Evolutionary conservation across 768 basidiomycete genomes (phyloP), one percentile per base, ranked within the genome.

Genomic region (Phylloporus arenicola): DNA sequence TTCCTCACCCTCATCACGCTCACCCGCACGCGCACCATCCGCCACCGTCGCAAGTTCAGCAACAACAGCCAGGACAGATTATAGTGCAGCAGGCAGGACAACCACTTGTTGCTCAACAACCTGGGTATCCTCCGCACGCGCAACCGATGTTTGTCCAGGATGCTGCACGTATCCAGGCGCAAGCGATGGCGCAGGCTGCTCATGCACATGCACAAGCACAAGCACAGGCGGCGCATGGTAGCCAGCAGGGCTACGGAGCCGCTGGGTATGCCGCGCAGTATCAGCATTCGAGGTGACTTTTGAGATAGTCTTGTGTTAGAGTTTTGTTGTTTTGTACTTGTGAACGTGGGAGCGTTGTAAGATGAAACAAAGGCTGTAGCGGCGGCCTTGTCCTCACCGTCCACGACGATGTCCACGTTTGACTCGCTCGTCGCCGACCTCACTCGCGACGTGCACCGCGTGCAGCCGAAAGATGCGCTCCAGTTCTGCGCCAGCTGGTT

Each of bases 401-500:
- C 31, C 45, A 53, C 42, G 54, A 68, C 53, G 56, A 62, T 62
- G 77, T 86, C 90, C 42, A 87, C 89, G 20, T 94, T 92, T 66
- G 85, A 92, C 56, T 71, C 75, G 37, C 86, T 97, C 55, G 75
- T 96, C 55, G 77, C 74, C 49, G 92, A 97, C 65, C 77, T 97
- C 48, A 85, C 88, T 57, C 83, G 90, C 64, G 94, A 95, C 67
- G 81, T 81, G 38, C 77, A 88, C 38, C 85, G 88, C 56, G 89
- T 82, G 4, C 89, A 92, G 66, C 93, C 95, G 19, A 83, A 81
- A 60, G 95, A 98, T 64, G 82, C 86, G 4, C 83, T 96, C 41
- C 95, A 97, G 70, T 92, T 87, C 69, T 90, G 87, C 61, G 84
- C 94, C 42, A 92, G 84, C 61, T 98, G 93, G 93, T 97, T 98